These are phyloP conservation scores for Sporothrix euskadiensis DNA, from an alignment of 2,329 filamentous ascomycete genomes.

Conservation along the genomic window DNA sequence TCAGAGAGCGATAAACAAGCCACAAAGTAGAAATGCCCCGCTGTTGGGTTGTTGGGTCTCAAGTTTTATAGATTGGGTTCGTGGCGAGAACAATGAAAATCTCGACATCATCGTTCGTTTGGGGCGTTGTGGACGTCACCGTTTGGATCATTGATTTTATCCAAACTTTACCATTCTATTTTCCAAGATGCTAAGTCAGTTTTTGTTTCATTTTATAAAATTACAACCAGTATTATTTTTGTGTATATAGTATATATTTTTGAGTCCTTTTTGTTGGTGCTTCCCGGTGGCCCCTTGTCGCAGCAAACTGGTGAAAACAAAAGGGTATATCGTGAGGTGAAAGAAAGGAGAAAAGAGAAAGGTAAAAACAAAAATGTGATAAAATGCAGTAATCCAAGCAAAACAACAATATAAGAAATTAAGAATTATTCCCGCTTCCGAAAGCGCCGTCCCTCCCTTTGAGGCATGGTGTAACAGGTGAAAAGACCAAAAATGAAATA, in stretches of 20 bases:
- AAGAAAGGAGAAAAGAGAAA: background rate
- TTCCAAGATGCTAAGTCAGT: background rate
- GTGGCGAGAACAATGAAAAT: background rate
- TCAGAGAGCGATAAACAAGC: background rate
- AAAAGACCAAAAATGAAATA: background rate
- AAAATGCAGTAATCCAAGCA: background rate
- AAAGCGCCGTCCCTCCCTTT: slow-evolving; percentile 1
- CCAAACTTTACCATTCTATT: background rate
- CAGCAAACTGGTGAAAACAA: background rate
- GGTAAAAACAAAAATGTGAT: background rate
- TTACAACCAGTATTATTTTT: background rate
- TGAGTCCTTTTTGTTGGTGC: background rate
- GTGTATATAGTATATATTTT: background rate
- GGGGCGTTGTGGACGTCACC: background rate
- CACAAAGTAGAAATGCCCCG: background rate
- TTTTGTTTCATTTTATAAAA: background rate
- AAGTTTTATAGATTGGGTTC: background rate
- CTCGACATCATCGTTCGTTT: background rate
- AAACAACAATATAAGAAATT: slow-evolving; percentile 22
- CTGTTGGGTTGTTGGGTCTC: background rate
- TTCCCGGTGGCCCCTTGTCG: background rate
- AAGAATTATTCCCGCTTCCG: slow-evolving; percentile 23
- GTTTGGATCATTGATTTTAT: background rate
- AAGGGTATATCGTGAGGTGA: background rate
- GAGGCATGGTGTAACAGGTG: slow-evolving; percentile 8